Evolutionary conservation across 2,329 filamentous ascomycete species (phyloP), one percentile per base, ranked within the genome.

Genomic region (Beauveria scarabaeidicola): DNA sequence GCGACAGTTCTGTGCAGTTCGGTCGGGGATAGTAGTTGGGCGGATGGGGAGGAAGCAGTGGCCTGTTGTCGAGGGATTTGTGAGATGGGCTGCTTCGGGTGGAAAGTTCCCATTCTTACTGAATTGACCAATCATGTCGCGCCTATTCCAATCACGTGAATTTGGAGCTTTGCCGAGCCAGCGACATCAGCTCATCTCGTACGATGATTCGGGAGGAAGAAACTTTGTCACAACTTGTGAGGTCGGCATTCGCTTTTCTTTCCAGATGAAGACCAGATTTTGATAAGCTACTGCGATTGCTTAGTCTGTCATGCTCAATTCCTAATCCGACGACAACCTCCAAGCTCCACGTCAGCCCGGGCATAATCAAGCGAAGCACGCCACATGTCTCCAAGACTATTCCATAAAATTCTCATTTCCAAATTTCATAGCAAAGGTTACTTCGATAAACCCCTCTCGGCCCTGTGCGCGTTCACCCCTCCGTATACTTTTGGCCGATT

Each of bases 1-100:
- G 69, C 64, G 65, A 54, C 36, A 59, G 61, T 52, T 59, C 44
- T 61, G 62, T 62, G 60, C 60, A 61, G 62, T 61, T 62, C 62
- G 64, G 63, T 61, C 64, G 61, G 58, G 36, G 19, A 60, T 62
- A 58, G 63, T 64, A 62, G 64, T 56, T 64, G 62, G 52, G 48
- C 44, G 58, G 61, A 66, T 64, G 63, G 63, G 63, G 44, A 61
- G 55, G 58, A 55, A 59, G 62, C 63, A 62, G 62, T 63, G 63
- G 64, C 68, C 67, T 68, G 68, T 66, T 68, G 69, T 71, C 70
- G 74, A 75, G 74, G 76, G 75, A 77, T 78, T 78, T 78, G 75
- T 72, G 69, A 70, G 67, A 75, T 76, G 73, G 73, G 70, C 74
- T 76, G 76, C 76, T 76, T 74, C 72, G 73, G 69, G 65, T 68